These are phyloP conservation scores for Serpula lacrymans DNA, from an alignment of 768 basidiomycete genomes.

Conservation along the genomic window DNA sequence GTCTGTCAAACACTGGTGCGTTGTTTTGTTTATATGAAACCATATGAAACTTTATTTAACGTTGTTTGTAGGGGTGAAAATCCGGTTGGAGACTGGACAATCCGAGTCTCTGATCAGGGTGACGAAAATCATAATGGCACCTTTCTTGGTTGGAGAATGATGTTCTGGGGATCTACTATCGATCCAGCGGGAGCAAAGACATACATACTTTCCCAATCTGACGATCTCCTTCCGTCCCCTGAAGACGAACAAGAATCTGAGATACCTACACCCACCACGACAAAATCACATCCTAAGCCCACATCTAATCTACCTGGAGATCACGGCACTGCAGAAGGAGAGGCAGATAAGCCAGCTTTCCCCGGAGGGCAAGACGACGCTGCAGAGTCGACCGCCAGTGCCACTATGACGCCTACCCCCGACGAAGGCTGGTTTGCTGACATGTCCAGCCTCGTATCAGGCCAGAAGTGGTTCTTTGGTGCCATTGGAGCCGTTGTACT, in stretches of 20 bases:
- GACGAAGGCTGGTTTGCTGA: slow-evolving; percentile 86
- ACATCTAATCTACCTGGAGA: slow-evolving; percentile 86
- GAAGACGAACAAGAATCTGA: slow-evolving; percentile 38
- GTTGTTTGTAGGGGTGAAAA: slow-evolving; percentile 75
- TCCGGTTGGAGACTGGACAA: slow-evolving; percentile 86
- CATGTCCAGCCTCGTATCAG: slow-evolving; percentile 67
- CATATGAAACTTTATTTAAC: slow-evolving; percentile 13
- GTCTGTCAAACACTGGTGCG: slow-evolving; percentile 94
- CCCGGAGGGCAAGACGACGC: slow-evolving; percentile 24
- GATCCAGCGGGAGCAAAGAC: slow-evolving; percentile 64
- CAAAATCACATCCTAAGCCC: slow-evolving; percentile 75
- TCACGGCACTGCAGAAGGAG: slow-evolving; percentile 76
- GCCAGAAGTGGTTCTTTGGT: slow-evolving; percentile 87
- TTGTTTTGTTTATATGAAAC: slow-evolving; percentile 4
- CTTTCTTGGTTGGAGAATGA: slow-evolving; percentile 91
- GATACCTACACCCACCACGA: slow-evolving; percentile 38
- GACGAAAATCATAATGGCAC: slow-evolving; percentile 54
- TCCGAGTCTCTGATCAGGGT: slow-evolving; percentile 78
- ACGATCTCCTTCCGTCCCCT: slow-evolving; percentile 48
- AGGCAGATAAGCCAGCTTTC: slow-evolving; percentile 76
- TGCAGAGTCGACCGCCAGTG: slow-evolving; percentile 25
- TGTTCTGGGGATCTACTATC: slow-evolving; percentile 85
- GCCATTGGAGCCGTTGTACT: slow-evolving; percentile 76
- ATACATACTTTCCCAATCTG: slow-evolving; percentile 56
- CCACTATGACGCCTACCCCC: slow-evolving; percentile 53